phyloP scores from a whole-genome alignment of 441 rosid species.

The Hura crepitans region DNA sequence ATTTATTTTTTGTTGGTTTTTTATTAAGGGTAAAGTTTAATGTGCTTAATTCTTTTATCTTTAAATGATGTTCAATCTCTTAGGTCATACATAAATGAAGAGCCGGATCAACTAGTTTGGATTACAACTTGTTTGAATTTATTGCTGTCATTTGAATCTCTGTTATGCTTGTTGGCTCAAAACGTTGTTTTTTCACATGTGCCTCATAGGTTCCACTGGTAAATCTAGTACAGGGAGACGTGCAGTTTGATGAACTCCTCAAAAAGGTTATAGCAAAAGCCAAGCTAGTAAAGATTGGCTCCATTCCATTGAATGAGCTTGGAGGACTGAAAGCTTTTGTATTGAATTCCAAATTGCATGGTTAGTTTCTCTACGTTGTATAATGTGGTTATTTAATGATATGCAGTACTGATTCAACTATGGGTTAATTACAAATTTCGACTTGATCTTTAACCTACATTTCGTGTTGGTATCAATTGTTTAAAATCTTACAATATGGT shows the following conservation, averaged over 20 bases:
- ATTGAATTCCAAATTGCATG: conserved; percentile 51
- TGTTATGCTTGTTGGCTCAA: conserved; percentile 7
- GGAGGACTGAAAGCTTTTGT: conserved; percentile 57
- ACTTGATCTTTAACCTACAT: too few relatives aligned
- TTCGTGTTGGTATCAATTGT: too few relatives aligned
- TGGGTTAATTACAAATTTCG: too few relatives aligned
- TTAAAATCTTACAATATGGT: too few relatives aligned
- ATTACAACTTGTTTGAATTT: background rate
- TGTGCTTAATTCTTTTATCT: background rate
- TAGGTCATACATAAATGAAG: background rate
- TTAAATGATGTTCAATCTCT: background rate
- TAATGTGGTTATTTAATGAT: background rate
- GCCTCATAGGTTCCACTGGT: conserved; percentile 46
- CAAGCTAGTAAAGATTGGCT: conserved; percentile 56
- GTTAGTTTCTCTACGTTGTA: conserved; percentile 40
- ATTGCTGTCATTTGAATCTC: conserved; percentile 3
- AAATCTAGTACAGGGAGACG: conserved; percentile 35
- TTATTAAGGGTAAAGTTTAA: too few relatives aligned
- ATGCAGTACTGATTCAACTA: background rate
- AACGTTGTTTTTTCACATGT: conserved; percentile 7
- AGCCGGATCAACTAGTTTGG: background rate
- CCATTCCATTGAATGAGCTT: conserved; percentile 58
- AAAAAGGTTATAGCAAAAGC: conserved; percentile 73
- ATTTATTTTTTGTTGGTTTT: too few relatives aligned
- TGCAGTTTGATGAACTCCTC: conserved; percentile 31